phyloP scores from a whole-genome alignment of 2,329 filamentous ascomycete genomes.

The Penicillium glabrum region DNA sequence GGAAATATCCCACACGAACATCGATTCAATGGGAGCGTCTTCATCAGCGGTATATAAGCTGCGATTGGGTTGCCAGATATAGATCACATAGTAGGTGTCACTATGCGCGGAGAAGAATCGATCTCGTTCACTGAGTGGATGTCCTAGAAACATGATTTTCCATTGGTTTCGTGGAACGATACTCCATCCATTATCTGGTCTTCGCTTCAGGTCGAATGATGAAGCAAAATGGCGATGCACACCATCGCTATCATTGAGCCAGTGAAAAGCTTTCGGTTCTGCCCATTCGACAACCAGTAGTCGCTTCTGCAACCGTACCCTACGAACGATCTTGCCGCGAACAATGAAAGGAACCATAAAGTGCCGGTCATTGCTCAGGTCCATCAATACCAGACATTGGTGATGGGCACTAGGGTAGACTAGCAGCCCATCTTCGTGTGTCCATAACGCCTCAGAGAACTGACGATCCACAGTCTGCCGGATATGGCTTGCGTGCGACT shows the following conservation, averaged over 20 bases:
- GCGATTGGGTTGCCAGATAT: conserved; percentile 61
- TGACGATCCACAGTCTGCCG: conserved; percentile 31
- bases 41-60: conserved; percentile 55
- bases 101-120: conserved; percentile 65
- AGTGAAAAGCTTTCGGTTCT: conserved; percentile 52
- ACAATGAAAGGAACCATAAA: conserved; percentile 54
- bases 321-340: conserved; percentile 52
- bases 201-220: conserved; percentile 52
- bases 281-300: conserved; percentile 67
- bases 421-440: conserved; percentile 57
- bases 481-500: conserved; percentile 39
- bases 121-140: conserved; percentile 56
- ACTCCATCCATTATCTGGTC: conserved; percentile 36
- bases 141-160: conserved; percentile 59
- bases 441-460: conserved; percentile 52
- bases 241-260: conserved; percentile 51
- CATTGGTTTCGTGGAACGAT: conserved; percentile 58
- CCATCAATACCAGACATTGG: conserved; percentile 46
- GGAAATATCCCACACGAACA: conserved; percentile 62
- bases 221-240: conserved; percentile 62
- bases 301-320: conserved; percentile 53
- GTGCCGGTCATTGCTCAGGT: conserved; percentile 49
- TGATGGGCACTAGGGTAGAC: conserved; percentile 50
- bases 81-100: conserved; percentile 60
- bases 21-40: conserved; percentile 57